Evolutionary conservation across 768 basidiomycete genomes (phyloP), one percentile per base, ranked within the genome.

Genomic region (Boletus pseudopeckii): DNA sequence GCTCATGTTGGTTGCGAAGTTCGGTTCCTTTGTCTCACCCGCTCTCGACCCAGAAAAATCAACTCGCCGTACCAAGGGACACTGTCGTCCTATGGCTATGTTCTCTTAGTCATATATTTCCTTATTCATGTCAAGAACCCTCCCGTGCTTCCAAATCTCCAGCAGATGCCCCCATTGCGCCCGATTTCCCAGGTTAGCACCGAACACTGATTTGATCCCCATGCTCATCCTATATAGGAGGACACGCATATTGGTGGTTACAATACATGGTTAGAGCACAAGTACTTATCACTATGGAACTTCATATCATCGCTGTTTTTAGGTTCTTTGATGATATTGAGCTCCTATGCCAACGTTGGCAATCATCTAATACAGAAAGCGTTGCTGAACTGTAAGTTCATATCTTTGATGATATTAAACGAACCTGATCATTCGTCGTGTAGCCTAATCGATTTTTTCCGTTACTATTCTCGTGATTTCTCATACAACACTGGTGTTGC

Each of bases 291-390:
- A 48, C 53, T 7, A 6, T n/a, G 14, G 17, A 28, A n/a, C 52
- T 54, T 64, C 63, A 37, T 39, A 33, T 58, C 18, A 43, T 53
- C 22, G 53, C 20, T 32, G 9, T 39, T 28, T 30, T 10, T 50
- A 90, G 88, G 83, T 98, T 99, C 76, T 99, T 98, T 68, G 96
- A 98, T 75, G 96, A 99, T 71, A 87, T 95, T 66, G 93, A 97
- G 64, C 80, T 92, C 36, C 76, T 99, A 52, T 80, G 92, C 62
- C 86, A 90, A 68, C 85, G 89, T 63, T 99, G 95, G 93, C 86
- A 86, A 65, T 95, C 92, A n/a, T 83, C 88, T 59, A 98, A 98
- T 71, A 82, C 81, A 49, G 94, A 99, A 63, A 86, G 80, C 59
- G 91, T 98, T 51, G 96, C 93, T 56, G 93, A 98, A 71, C 75